Conservation (phyloP, 2,329 filamentous ascomycete genomes). For the Zalaria obscura region DNA sequence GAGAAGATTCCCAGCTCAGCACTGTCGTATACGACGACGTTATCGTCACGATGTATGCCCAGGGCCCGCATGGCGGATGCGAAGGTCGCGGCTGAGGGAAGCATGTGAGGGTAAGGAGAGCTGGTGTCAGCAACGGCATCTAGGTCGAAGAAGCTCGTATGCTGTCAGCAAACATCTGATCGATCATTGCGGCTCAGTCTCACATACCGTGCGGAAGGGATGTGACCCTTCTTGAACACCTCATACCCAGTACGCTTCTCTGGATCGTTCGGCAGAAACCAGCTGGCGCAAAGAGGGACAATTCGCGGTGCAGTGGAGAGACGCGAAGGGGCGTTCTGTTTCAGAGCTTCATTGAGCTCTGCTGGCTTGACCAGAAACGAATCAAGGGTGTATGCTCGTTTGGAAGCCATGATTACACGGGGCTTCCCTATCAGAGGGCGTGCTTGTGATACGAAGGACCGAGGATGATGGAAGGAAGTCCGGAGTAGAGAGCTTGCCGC, state of each 20-base stretch:
- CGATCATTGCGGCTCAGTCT: too few species aligned
- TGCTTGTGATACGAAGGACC: constrained; percentile 1
- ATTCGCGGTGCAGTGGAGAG: constrained; percentile 72
- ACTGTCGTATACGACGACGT: constrained; percentile 85
- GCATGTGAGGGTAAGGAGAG: constrained; percentile 92
- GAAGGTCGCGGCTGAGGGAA: constrained; percentile 69
- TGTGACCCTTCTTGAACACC: constrained; percentile 67
- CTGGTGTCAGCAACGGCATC: constrained; percentile 79
- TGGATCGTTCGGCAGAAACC: constrained; percentile 89
- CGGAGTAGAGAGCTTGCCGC: too few species aligned
- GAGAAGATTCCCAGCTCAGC: constrained; percentile 88
- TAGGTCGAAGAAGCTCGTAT: constrained; percentile 69
- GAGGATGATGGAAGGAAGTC: too few species aligned
- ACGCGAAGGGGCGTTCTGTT: constrained; percentile 64
- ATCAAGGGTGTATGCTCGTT: constrained; percentile 35
- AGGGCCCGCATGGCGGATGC: constrained; percentile 77
- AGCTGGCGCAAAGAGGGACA: constrained; percentile 80
- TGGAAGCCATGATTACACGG: not conserved
- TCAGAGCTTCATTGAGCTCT: constrained; percentile 68
- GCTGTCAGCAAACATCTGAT: too few species aligned
- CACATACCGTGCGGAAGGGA: constrained; percentile 57
- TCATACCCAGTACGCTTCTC: constrained; percentile 61
- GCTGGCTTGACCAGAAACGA: constrained; percentile 78
- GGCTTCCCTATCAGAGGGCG: not conserved
- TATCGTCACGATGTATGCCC: constrained; percentile 76